These are phyloP conservation scores for Lichtheimia hyalospora DNA, from an alignment of 371 early-diverging fungal genomes.

Conservation along the genomic window DNA sequence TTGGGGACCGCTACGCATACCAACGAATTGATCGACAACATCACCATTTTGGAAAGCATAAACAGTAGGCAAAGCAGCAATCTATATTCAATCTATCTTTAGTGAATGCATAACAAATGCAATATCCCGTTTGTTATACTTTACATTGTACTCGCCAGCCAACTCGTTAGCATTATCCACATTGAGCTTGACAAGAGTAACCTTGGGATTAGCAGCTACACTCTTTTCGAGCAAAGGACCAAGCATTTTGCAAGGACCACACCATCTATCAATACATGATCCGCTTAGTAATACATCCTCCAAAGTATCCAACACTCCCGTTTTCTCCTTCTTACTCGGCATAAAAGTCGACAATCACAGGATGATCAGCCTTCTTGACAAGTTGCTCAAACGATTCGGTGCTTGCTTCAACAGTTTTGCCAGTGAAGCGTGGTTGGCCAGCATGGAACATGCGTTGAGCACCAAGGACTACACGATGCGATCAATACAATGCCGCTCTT, in stretches of 20 bases:
- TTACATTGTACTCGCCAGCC: slow-evolving; percentile 61
- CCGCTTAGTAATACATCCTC: background rate
- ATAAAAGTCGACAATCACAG: slow-evolving; percentile 82
- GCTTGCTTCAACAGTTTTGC: slow-evolving; percentile 53
- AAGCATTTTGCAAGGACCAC: slow-evolving; percentile 79
- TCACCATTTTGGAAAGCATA: slow-evolving; percentile 66
- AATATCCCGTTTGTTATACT: background rate
- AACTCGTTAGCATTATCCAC: slow-evolving; percentile 62
- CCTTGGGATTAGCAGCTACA: slow-evolving; percentile 62
- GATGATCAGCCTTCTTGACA: slow-evolving; percentile 56
- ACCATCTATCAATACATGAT: slow-evolving; percentile 67
- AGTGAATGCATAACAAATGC: background rate
- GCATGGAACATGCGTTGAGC: slow-evolving; percentile 21
- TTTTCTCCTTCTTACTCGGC: slow-evolving; percentile 55
- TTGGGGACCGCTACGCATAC: slow-evolving; percentile 49
- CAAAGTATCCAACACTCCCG: background rate
- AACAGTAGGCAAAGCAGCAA: slow-evolving; percentile 78
- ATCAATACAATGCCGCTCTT: too few species aligned
- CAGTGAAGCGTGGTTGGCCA: slow-evolving; percentile 35
- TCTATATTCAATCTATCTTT: slow-evolving; percentile 20
- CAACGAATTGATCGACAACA: slow-evolving; percentile 67
- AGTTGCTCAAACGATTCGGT: slow-evolving; percentile 44
- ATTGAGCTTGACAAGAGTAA: slow-evolving; percentile 73
- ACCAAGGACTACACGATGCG: background rate
- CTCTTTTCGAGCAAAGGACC: slow-evolving; percentile 63